Evolutionary conservation across 148 eudicot species (phyloP), one percentile per base, ranked within the genome.

Genomic region (Pharnaceum exiguum): DNA sequence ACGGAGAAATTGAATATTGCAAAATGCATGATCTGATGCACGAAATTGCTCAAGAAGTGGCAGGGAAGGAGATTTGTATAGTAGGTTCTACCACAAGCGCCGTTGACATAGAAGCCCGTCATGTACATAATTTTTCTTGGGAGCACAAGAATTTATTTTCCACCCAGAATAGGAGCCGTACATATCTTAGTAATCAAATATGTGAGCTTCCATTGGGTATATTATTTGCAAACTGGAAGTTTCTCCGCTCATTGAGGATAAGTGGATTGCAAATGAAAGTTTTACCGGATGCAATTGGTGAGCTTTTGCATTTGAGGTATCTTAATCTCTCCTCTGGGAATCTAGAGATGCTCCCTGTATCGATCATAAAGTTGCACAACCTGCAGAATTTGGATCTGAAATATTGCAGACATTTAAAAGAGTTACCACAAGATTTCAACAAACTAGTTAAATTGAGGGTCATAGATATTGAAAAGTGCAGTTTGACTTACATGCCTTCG

Each of bases 291-390:
- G 7, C 59, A 5, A 51, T 71, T 0, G 60, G 69, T 27, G 30
- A 39, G 1, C 18, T 71, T 15, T 10, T 50, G 19, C 68, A 71
- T 48, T 51, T 71, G 9, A 33, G 65, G 55, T 47, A 57, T 44
- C 23, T 70, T 24, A 40, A 50, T 29, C 46, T 70, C 5, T 10
- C 36, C 1, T 6, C 0, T 22, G 0, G 0, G 1, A 2, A 1
- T 0, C 0, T 58, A 5, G 8, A 57, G 7, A 10, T 0, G 33
- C 50, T 66, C 5, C 71, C 71, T 7, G 8, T 29, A 10, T 38
- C 71, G 11, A 27, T 66, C 3, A 49, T 50, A 13, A 49, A 48
- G 5, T 32, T 57, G 13, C 18, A 29, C 35, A 46, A 58, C 11
- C 10, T 66, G 21, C 50, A 66, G 56, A 28, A 11, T 12, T 49